A percentile compares a stretch with the other conserved stretches of the same genome.
Conservation (phyloP, 179 eudicot genomes). For the Silene coronaria region DNA sequence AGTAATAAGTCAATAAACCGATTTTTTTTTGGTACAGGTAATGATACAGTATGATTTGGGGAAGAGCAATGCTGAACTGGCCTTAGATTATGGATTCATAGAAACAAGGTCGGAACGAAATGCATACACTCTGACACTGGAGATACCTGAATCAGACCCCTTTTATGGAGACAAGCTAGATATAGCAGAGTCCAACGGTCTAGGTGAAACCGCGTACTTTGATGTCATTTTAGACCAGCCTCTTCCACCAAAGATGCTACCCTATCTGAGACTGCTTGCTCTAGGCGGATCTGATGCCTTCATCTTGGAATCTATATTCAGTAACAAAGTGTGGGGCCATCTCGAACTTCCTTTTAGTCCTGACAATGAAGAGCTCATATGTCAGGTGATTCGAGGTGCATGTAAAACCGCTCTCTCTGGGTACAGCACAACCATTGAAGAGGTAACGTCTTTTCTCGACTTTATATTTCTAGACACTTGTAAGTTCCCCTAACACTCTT, state of each 20-base stretch:
- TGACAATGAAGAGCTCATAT: slow-evolving; percentile 76
- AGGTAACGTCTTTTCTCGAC: slow-evolving; percentile 40
- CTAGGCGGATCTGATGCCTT: slow-evolving; percentile 84
- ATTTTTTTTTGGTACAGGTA: slow-evolving; percentile 37
- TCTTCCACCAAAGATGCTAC: slow-evolving; percentile 67
- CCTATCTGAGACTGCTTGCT: slow-evolving; percentile 77
- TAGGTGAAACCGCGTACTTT: slow-evolving; percentile 70
- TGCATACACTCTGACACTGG: slow-evolving; percentile 70
- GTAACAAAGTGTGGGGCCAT: slow-evolving; percentile 67
- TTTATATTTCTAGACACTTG: not conserved
- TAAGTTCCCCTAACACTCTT: not conserved
- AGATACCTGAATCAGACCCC: slow-evolving; percentile 75
- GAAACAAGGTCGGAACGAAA: slow-evolving; percentile 62
- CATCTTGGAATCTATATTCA: slow-evolving; percentile 77
- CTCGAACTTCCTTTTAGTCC: slow-evolving; percentile 81
- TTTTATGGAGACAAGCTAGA: slow-evolving; percentile 88
- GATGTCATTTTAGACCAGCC: slow-evolving; percentile 68
- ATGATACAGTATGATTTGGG: slow-evolving; percentile 76
- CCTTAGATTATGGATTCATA: slow-evolving; percentile 87
- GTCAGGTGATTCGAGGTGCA: slow-evolving; percentile 62
- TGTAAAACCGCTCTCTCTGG: slow-evolving; percentile 77
- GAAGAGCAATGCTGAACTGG: slow-evolving; percentile 90
- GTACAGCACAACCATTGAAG: slow-evolving; percentile 68
- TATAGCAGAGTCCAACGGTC: slow-evolving; percentile 75
- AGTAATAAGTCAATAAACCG: not conserved